Conservation (phyloP, 2,329 filamentous ascomycete species). For the Ophiostoma pallidulum region DNA sequence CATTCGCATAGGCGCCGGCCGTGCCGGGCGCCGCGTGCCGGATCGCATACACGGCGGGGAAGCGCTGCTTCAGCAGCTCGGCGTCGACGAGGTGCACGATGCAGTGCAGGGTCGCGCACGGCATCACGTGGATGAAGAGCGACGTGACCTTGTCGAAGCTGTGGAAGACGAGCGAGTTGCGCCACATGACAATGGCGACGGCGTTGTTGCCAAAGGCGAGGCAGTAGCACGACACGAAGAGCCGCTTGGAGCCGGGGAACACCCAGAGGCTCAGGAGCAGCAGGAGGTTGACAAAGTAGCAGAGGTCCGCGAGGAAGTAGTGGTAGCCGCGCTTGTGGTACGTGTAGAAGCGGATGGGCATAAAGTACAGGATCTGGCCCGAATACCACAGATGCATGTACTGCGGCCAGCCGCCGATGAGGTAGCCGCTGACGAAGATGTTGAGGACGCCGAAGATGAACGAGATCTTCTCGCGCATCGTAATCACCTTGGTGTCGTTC, state of each 20-base stretch:
- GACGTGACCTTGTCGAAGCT: constrained; percentile 96
- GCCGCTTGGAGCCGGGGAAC: constrained; percentile 79
- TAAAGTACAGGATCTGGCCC: constrained; percentile 79
- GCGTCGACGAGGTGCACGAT: constrained; percentile 71
- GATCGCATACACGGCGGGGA: constrained; percentile 79
- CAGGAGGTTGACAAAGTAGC: constrained; percentile 95
- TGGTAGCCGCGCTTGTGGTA: constrained; percentile 90
- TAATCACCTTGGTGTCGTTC: constrained; percentile 85
- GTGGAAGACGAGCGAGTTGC: constrained; percentile 96
- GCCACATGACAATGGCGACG: constrained; percentile 97
- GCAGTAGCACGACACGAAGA: constrained; percentile 89
- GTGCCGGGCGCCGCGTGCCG: constrained; percentile 59
- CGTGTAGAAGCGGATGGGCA: constrained; percentile 88
- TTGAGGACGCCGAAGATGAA: constrained; percentile 97
- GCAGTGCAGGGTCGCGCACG: constrained; percentile 85
- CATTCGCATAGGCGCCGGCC: constrained; percentile 65
- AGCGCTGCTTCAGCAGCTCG: constrained; percentile 56
- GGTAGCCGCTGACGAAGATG: constrained; percentile 91
- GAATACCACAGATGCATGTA: constrained; percentile 93
- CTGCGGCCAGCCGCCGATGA: constrained; percentile 77
- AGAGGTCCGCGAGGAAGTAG: constrained; percentile 94
- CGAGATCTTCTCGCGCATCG: constrained; percentile 82
- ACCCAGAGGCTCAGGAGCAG: constrained; percentile 76
- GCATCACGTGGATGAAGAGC: constrained; percentile 99
- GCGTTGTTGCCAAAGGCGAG: constrained; percentile 95